Conservation (phyloP, 768 basidiomycete genomes). For the Pleurotus tuoliensis region DNA sequence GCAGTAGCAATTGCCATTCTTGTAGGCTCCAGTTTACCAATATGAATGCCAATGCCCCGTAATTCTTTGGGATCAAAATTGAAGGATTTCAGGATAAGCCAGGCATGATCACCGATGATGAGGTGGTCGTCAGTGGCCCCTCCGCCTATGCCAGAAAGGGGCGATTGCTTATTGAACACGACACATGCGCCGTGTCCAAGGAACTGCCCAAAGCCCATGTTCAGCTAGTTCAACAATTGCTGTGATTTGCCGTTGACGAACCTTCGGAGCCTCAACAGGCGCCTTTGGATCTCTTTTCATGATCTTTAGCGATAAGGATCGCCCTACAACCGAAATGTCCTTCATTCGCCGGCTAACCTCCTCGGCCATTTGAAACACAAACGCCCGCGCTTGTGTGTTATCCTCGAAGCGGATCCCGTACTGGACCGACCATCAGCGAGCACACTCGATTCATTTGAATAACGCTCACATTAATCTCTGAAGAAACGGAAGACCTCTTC, state of each 20-base stretch:
- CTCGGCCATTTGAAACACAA: constrained; percentile 70
- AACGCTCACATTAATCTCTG: constrained; percentile 85
- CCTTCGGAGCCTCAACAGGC: constrained; percentile 89
- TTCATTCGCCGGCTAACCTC: constrained; percentile 76
- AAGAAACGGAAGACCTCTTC: constrained; percentile 86
- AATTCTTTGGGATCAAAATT: constrained; percentile 81
- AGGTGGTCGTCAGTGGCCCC: constrained; percentile 69
- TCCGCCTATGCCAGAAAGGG: constrained; percentile 57
- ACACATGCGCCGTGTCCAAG: constrained; percentile 89
- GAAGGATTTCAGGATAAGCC: constrained; percentile 69
- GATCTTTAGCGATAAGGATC: constrained; percentile 79
- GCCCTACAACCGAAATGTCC: constrained; percentile 64
- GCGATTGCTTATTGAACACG: constrained; percentile 69
- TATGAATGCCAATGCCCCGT: constrained; percentile 89
- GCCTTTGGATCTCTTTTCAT: constrained; percentile 85
- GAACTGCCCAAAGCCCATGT: constrained; percentile 47
- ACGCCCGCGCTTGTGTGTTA: constrained; percentile 74
- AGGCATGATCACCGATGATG: constrained; percentile 73
- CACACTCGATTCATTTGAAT: constrained; percentile 5
- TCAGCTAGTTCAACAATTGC: neutral
- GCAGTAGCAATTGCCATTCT: constrained; percentile 26
- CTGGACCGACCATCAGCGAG: constrained; percentile 33
- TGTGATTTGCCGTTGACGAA: constrained; percentile 23
- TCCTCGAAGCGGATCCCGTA: constrained; percentile 94
- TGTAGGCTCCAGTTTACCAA: constrained; percentile 77